Base-by-base conservation (phyloP, 345 rosid genomes). In the Carallia pectinifolia region DNA sequence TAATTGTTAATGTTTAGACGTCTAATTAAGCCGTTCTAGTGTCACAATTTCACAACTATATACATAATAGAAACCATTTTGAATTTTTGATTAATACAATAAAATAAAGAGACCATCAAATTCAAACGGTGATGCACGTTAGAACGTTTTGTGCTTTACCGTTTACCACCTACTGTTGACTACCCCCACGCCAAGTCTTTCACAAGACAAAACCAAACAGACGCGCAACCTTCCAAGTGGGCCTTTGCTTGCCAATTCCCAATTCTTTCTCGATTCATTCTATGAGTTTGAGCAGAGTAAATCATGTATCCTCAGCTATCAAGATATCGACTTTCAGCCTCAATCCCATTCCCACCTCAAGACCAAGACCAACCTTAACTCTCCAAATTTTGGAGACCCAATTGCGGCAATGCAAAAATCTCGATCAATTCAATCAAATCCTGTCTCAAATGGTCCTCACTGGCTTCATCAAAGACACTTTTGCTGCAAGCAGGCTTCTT, bases 371-470 rank as follows among this genome's bases (percentile, higher is more conserved):
- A 40, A 76, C 80, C 65, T 56, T 80, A 69, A 76, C 79, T 34
- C 85, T 81, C 74, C 47, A 79, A 0, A 77, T 81, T 61, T 67
- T 87, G 18, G 86, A 80, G 12, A 59, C 70, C 67, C 60, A 18
- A 12, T 76, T 85, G 81, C 74, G 52, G 0, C 70, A 38, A 80
- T 87, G 87, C 74, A 74, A 8, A 61, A 81, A 29, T 61, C 52
- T 65, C 71, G 83, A 71, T 61, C 84, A 83, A 16, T 83, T 87
- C 81, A 61, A 74, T 62, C 89, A 87, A 79, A 79, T 85, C 63
- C 78, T 85, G 13, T 81, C 88, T 55, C 88, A 85, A 39, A 79
- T 74, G 84, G 69, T 84, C 73, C 66, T 81, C 72, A 81, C 88
- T 9, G 87, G 84, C 34, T 78, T 75, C 73, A 61, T 85, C 58